Conservation (phyloP, 2,329 filamentous ascomycete genomes). For the Ophiostoma populinum region DNA sequence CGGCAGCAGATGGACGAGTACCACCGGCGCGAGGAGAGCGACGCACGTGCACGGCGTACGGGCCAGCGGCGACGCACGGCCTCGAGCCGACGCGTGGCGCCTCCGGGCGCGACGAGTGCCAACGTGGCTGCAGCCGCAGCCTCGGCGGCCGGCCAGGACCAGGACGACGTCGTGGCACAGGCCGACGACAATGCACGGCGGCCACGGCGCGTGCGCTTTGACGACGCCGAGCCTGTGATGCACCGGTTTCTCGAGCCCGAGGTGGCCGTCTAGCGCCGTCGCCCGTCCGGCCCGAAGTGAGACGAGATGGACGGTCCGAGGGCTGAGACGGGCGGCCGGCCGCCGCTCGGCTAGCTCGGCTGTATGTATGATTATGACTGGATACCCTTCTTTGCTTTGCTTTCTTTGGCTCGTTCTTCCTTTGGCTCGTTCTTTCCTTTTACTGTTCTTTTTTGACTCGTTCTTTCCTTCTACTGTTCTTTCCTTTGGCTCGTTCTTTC, state of each 20-base stretch:
- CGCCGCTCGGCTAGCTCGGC: too few species aligned
- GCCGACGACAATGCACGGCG: neutral
- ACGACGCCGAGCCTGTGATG: conserved; percentile 8
- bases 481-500: neutral
- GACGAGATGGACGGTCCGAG: too few species aligned
- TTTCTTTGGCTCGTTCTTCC: neutral
- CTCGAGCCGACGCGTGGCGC: neutral
- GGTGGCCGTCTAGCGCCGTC: neutral
- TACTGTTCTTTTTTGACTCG: too few species aligned
- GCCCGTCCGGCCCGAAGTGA: conserved; percentile 6
- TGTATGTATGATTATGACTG: conserved; percentile 1
- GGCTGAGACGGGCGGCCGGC: too few species aligned
- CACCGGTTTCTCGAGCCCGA: conserved; percentile 11
- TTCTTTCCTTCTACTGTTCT: neutral
- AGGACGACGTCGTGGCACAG: neutral
- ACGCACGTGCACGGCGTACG: conserved; percentile 39
- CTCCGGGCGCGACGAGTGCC: neutral
- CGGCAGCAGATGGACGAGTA: conserved; percentile 46
- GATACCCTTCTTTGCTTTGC: neutral
- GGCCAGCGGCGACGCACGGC: conserved; percentile 23
- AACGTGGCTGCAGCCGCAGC: neutral
- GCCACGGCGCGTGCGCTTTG: conserved; percentile 9
- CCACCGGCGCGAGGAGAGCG: conserved; percentile 39
- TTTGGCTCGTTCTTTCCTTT: neutral
- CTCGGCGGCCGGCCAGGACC: neutral